A percentile compares a stretch with the other conserved stretches of the same genome.
Evolutionary conservation across 2,329 filamentous ascomycete species (phyloP).

Genomic region (Graphiopsis chlorocephala): DNA sequence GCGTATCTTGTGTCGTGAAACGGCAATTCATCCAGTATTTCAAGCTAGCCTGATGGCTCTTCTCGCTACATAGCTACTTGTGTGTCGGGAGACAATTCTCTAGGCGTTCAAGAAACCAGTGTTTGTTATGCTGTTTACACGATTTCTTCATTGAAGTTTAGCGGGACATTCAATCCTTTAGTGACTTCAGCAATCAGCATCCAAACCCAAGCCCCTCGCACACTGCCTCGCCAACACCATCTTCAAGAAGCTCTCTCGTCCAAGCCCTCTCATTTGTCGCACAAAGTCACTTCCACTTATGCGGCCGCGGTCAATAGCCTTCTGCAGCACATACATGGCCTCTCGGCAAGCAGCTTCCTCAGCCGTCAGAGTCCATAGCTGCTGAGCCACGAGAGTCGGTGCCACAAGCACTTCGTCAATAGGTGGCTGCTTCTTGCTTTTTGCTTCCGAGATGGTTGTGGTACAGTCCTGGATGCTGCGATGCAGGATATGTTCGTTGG

Average conservation of each 20-base stretch:
- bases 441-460: conserved; percentile 69
- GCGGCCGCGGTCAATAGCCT: conserved; percentile 70
- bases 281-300: conserved; percentile 72
- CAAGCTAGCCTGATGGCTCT: not conserved
- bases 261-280: conserved; percentile 68
- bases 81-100: not conserved
- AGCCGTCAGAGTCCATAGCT: conserved; percentile 83
- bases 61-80: not conserved
- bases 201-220: conserved; percentile 70
- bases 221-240: conserved; percentile 79
- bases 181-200: conserved; percentile 19
- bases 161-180: not conserved
- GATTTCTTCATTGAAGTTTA: not conserved
- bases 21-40: not conserved
- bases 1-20: not conserved
- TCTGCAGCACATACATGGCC: conserved; percentile 76
- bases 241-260: conserved; percentile 78
- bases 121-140: not conserved
- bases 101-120: not conserved
- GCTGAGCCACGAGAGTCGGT: conserved; percentile 86
- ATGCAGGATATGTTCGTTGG: conserved; percentile 76
- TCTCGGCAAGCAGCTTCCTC: conserved; percentile 86
- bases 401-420: conserved; percentile 93
- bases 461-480: conserved; percentile 78
- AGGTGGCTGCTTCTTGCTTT: conserved; percentile 65